A percentile compares a stretch with the other conserved stretches of the same genome.
Conservation (phyloP, 139 green algal genomes). For the Coelastrella sp. region DNA sequence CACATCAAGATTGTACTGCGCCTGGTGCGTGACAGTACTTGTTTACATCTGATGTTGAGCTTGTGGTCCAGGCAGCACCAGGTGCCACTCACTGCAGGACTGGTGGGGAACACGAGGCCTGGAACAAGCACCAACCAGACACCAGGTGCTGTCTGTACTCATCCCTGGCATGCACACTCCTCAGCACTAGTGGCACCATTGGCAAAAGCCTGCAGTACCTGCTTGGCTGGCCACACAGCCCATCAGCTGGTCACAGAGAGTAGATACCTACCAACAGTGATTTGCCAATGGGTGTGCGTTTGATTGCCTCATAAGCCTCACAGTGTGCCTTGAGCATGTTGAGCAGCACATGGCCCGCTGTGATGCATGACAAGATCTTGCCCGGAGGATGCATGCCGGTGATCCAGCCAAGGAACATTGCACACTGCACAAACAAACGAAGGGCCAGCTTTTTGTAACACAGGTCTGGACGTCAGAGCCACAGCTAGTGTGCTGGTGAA, state of each 20-base stretch:
- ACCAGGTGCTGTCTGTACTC: too few relatives aligned
- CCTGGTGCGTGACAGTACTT: too few relatives aligned
- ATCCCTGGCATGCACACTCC: too few relatives aligned
- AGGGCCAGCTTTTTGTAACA: background rate
- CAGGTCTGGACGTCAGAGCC: too few relatives aligned
- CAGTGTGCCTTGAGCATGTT: slow-evolving; percentile 41
- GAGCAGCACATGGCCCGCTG: slow-evolving; percentile 39
- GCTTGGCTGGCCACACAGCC: background rate
- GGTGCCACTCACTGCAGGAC: too few relatives aligned
- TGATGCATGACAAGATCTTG: slow-evolving; percentile 59
- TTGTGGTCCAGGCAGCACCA: too few relatives aligned
- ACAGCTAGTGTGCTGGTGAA: too few relatives aligned
- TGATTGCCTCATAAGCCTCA: slow-evolving; percentile 77
- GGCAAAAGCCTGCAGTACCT: background rate
- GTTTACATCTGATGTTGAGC: too few relatives aligned
- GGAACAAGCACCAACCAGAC: too few relatives aligned
- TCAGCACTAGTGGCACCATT: background rate
- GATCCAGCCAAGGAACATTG: slow-evolving; percentile 76
- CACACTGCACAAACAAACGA: slow-evolving; percentile 43
- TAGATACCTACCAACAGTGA: slow-evolving; percentile 22
- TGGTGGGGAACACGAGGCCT: too few relatives aligned
- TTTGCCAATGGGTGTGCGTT: slow-evolving; percentile 57
- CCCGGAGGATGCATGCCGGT: slow-evolving; percentile 78
- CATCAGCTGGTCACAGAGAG: background rate
- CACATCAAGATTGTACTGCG: too few relatives aligned